Percentiles rank a stretch among this genome's conserved stretches.
These are phyloP conservation scores for Psilocybe azurescens DNA, from an alignment of 768 basidiomycete genomes.

Conservation along the genomic window DNA sequence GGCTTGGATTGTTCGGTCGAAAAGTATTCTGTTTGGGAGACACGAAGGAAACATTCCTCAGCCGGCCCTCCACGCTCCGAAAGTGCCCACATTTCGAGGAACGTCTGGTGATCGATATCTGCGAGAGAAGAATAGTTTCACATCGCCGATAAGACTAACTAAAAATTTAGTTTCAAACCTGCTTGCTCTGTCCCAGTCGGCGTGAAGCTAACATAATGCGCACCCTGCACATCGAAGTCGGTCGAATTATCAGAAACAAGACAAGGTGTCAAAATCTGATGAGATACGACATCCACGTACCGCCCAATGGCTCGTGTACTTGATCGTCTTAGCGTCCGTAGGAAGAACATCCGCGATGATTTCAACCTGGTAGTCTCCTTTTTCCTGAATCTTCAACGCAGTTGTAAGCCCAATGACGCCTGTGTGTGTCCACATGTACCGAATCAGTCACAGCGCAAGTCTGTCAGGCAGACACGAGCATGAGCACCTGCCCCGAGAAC, in stretches of 20 bases:
- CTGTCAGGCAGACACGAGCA: not conserved
- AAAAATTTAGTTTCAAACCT: constrained; percentile 37
- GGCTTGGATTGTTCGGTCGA: constrained; percentile 40
- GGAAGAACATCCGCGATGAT: constrained; percentile 75
- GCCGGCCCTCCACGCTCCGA: constrained; percentile 59
- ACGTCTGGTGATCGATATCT: constrained; percentile 76
- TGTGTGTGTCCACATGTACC: constrained; percentile 26
- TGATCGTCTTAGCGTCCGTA: constrained; percentile 66
- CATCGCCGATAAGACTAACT: not conserved
- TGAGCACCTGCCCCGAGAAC: constrained; percentile 41
- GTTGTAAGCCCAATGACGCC: constrained; percentile 81
- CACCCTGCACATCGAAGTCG: constrained; percentile 55
- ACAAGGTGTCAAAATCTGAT: not conserved
- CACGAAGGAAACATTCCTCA: constrained; percentile 68
- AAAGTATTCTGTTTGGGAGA: constrained; percentile 65
- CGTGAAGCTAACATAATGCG: constrained; percentile 73
- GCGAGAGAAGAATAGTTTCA: constrained; percentile 18
- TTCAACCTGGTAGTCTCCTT: constrained; percentile 62
- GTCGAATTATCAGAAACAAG: not conserved
- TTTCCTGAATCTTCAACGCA: constrained; percentile 69
- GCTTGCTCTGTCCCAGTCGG: constrained; percentile 47
- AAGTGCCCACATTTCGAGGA: constrained; percentile 71
- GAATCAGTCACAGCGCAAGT: not conserved
- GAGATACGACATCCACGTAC: constrained; percentile 42
- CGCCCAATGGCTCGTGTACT: constrained; percentile 84